A percentile compares a stretch with the other conserved stretches of the same genome.
These are phyloP conservation scores for Trichosporon sp. DNA, from an alignment of 1,284 basidiomycete genomes.

Conservation along the genomic window DNA sequence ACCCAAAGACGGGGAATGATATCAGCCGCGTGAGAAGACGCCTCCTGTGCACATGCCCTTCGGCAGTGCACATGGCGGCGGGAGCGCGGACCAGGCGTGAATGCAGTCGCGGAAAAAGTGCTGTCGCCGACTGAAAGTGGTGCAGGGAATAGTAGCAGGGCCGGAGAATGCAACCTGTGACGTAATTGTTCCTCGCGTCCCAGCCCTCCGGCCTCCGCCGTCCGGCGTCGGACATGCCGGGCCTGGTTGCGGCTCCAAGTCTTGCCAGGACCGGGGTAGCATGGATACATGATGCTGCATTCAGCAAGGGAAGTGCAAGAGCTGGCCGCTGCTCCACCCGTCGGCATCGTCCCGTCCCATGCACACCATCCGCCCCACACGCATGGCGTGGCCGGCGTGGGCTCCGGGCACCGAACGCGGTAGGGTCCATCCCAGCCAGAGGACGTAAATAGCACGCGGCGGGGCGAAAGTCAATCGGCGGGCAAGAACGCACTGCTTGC, in stretches of 20 bases:
- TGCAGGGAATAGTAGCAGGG: neutral
- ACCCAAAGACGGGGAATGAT: neutral
- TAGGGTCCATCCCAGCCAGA: neutral
- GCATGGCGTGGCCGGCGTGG: too few species aligned
- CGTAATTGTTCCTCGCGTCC: neutral
- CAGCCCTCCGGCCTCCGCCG: neutral
- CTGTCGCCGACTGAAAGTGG: neutral
- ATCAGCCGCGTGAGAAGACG: neutral
- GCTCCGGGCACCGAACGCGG: neutral
- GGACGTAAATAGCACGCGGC: neutral
- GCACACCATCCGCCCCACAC: too few species aligned
- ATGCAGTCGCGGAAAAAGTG: neutral
- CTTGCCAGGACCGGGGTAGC: neutral
- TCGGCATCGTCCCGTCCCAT: neutral
- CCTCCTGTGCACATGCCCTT: neutral
- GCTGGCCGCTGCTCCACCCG: neutral
- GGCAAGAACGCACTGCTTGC: neutral
- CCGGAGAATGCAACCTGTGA: neutral
- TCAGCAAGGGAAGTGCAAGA: neutral
- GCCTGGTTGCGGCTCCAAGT: too few species aligned
- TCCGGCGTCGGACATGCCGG: neutral
- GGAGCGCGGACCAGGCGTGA: too few species aligned
- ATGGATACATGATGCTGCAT: neutral
- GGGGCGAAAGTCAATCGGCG: neutral
- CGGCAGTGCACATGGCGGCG: too few species aligned